Evolutionary conservation across 2,329 filamentous ascomycete genomes (phyloP).

Genomic region (Stemphylium beticola): DNA sequence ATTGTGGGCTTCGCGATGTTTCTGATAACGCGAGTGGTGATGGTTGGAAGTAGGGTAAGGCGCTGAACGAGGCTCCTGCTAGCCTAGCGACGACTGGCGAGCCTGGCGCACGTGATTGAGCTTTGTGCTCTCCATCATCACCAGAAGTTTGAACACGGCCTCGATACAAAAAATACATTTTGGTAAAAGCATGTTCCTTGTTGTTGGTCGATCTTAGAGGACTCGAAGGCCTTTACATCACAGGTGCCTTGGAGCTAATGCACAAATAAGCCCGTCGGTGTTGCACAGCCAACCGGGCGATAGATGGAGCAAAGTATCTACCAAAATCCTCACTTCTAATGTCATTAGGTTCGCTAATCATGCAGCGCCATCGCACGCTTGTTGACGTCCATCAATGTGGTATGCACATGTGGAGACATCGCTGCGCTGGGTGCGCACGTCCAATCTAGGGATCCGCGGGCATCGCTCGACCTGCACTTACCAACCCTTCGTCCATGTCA

Average conservation of each 20-base stretch:
- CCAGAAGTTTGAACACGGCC: slow-evolving; percentile 1
- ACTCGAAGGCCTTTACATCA: neutral
- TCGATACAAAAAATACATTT: neutral
- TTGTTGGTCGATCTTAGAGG: neutral
- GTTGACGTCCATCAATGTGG: slow-evolving; percentile 1
- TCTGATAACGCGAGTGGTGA: slow-evolving; percentile 3
- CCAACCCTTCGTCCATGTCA: slow-evolving; percentile 6
- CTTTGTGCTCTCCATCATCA: neutral
- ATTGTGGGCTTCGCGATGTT: slow-evolving; percentile 8
- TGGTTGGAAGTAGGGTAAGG: neutral
- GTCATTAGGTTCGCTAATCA: neutral
- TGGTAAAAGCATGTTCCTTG: too few relatives aligned
- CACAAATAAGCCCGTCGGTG: neutral
- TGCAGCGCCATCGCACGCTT: slow-evolving; percentile 2
- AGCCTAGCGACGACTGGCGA: neutral
- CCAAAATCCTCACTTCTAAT: slow-evolving; percentile 5
- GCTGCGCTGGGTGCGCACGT: slow-evolving; percentile 23
- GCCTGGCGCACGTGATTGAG: slow-evolving; percentile 9
- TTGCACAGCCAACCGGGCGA: neutral
- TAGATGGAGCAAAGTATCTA: slow-evolving; percentile 6
- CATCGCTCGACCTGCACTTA: slow-evolving; percentile 6
- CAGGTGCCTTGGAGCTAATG: neutral
- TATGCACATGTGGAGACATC: slow-evolving; percentile 11
- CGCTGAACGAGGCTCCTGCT: neutral
- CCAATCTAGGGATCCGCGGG: slow-evolving; percentile 14